These are phyloP conservation scores for Eimeria praecox DNA, from an alignment of 169 alveolate genomes.

Conservation along the genomic window DNA sequence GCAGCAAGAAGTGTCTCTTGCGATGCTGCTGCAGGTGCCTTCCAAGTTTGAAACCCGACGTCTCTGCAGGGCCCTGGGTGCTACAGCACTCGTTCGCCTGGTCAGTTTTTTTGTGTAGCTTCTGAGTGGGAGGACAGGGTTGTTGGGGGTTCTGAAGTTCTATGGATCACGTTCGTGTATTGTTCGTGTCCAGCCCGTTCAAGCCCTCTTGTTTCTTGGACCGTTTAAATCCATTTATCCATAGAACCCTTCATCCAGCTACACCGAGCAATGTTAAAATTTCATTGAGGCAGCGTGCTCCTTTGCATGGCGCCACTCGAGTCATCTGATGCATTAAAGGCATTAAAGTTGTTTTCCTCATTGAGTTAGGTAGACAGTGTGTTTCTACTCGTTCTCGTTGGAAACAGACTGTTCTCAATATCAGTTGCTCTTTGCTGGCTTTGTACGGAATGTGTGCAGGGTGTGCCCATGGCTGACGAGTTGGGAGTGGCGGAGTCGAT, in stretches of 20 bases:
- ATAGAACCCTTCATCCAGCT: neutral
- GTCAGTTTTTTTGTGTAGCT: conserved; percentile 83
- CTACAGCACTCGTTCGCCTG: conserved; percentile 96
- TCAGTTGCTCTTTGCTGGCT: neutral
- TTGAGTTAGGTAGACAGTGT: neutral
- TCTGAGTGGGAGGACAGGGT: neutral
- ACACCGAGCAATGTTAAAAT: neutral
- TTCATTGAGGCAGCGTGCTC: neutral
- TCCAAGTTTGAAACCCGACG: conserved; percentile 98
- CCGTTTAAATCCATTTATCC: neutral
- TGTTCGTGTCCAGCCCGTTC: neutral
- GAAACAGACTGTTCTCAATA: neutral
- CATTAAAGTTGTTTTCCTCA: neutral
- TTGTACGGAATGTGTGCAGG: conserved; percentile 60
- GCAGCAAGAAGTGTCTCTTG: neutral
- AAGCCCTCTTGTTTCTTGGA: neutral
- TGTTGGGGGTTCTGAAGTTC: neutral
- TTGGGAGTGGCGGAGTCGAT: conserved; percentile 96
- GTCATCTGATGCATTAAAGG: neutral
- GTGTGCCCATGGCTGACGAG: conserved; percentile 97
- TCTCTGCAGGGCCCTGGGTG: conserved; percentile 97
- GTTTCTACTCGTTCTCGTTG: neutral
- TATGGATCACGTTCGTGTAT: neutral
- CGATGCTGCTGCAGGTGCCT: conserved; percentile 75
- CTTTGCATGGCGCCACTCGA: neutral